phyloP scores from a whole-genome alignment of 2,329 filamentous ascomycete genomes.

The Diaporthe eres region DNA sequence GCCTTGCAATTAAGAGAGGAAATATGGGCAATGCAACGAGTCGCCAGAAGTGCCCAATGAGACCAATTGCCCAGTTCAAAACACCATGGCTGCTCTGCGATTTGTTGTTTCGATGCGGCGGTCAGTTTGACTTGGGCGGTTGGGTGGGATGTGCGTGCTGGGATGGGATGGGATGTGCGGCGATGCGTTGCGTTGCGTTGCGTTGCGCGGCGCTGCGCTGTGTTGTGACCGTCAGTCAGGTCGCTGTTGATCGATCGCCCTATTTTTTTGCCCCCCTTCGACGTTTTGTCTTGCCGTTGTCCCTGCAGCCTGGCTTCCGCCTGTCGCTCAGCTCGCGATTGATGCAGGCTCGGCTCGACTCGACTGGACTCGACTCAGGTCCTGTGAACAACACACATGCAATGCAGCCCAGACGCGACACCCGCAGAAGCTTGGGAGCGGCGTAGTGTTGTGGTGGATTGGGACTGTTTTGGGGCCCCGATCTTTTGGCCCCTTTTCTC shows the following conservation, averaged over 20 bases:
- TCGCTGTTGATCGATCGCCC: constrained; percentile 35
- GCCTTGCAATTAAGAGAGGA: constrained; percentile 32
- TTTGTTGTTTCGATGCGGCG: constrained; percentile 51
- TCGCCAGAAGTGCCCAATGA: constrained; percentile 52
- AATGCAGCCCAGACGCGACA: constrained; percentile 40
- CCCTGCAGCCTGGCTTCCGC: constrained; percentile 21
- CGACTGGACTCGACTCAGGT: constrained; percentile 32
- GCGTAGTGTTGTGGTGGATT: constrained; percentile 26
- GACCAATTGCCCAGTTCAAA: constrained; percentile 48
- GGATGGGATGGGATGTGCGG: constrained; percentile 34
- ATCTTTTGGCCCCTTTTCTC: constrained; percentile 37
- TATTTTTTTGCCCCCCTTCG: constrained; percentile 36
- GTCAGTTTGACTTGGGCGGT: constrained; percentile 41
- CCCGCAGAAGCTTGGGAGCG: constrained; percentile 31
- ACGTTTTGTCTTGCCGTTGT: constrained; percentile 12
- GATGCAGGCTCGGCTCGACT: constrained; percentile 9
- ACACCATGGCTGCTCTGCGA: constrained; percentile 61
- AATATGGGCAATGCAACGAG: constrained; percentile 35
- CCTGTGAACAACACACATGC: constrained; percentile 34
- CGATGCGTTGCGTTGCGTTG: constrained; percentile 14
- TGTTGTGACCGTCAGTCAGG: constrained; percentile 22
- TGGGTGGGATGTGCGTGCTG: constrained; percentile 35
- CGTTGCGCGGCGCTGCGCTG: constrained; percentile 11
- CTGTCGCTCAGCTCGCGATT: constrained; percentile 20
- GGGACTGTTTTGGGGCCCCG: constrained; percentile 24